Percentiles rank a stretch among this genome's conserved stretches.
Evolutionary conservation across 2,329 filamentous ascomycete species (phyloP).

Genomic region (Neoarthrinium moseri): DNA sequence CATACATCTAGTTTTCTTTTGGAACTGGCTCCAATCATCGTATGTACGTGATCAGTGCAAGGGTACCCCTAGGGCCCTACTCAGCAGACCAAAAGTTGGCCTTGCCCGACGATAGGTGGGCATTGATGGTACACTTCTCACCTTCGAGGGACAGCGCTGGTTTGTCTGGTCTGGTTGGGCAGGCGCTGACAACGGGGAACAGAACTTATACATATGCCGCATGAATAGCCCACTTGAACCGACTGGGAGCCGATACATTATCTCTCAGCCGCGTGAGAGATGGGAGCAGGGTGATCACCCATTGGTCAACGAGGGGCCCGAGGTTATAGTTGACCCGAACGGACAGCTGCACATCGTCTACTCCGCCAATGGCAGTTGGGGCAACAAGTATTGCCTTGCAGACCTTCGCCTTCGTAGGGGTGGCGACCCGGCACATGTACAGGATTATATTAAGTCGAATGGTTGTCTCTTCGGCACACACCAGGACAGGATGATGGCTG

Average conservation of each 20-base stretch:
- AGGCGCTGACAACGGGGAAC: conserved; percentile 13
- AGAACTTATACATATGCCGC: conserved; percentile 21
- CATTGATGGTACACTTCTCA: conserved; percentile 21
- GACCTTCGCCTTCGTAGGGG: conserved; percentile 22
- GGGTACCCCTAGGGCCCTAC: conserved; percentile 15
- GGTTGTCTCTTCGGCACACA: conserved; percentile 23
- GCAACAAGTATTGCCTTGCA: conserved; percentile 20
- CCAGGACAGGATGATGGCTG: conserved; percentile 21
- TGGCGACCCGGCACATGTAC: conserved; percentile 22
- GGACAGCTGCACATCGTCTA: conserved; percentile 25
- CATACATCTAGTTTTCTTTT: conserved; percentile 21
- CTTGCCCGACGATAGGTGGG: conserved; percentile 22
- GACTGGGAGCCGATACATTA: conserved; percentile 17
- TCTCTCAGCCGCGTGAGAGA: conserved; percentile 22
- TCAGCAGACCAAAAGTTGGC: conserved; percentile 15
- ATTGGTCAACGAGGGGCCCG: conserved; percentile 22
- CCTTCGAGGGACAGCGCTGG: conserved; percentile 17
- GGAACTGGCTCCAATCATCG: conserved; percentile 16
- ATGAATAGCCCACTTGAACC: conserved; percentile 19
- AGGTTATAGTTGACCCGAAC: conserved; percentile 21
- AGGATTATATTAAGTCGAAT: conserved; percentile 27
- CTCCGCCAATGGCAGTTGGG: conserved; percentile 25
- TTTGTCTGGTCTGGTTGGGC: conserved; percentile 26
- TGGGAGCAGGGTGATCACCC: conserved; percentile 20
- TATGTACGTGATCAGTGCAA: conserved; percentile 22